Evolutionary conservation across 2,329 filamentous ascomycete genomes (phyloP), one percentile per base, ranked within the genome.

Genomic region (Dryadomyces sulphureus): DNA sequence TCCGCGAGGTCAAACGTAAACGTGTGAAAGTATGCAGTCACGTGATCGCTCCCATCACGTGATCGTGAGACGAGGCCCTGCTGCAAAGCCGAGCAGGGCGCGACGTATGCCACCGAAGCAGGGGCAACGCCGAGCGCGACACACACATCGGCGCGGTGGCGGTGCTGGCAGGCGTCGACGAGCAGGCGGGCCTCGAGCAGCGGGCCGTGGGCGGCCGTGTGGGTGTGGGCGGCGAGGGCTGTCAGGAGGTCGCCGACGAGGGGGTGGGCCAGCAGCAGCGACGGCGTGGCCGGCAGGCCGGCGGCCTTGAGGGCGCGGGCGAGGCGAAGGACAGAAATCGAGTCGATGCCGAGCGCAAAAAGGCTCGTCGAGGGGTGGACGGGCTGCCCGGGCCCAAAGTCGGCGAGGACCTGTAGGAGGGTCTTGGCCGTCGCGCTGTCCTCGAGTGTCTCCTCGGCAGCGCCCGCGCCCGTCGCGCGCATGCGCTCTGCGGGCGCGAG

Each of bases 281-380:
- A 77, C 1, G 85, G 73, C 7, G 74, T 77, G 0, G 77, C 79
- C 14, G 68, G 64, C 45, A 88, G 74, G 0, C 85, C 84, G 2
- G 65, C 65, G 3, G 70, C 66, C 53, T 77, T 84, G 14, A 95
- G 65, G 12, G 69, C 60, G 5, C 72, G 69, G 1, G 82, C 72
- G 25, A 95, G 70, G 7, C 77, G 72, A 40, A 93, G 79, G 0
- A 81, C 84, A 0, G 85, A 87, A 16, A 95, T 87, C 0, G 89
- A 95, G 55, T 94, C 90, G 21, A 95, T 69, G 0, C 89, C 90
- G 1, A 94, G 66, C 52, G 94, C 86, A 54, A 92, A 94, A 17
- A 94, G 75, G 49, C 78, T 94, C 0, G 79, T 77, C 0, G 64
- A 66, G 2, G 70, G 63, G 1, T 60, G 63, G 2, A 85, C 64